Conservation (phyloP, 2,329 filamentous ascomycete species). For the Fusarium musae region DNA sequence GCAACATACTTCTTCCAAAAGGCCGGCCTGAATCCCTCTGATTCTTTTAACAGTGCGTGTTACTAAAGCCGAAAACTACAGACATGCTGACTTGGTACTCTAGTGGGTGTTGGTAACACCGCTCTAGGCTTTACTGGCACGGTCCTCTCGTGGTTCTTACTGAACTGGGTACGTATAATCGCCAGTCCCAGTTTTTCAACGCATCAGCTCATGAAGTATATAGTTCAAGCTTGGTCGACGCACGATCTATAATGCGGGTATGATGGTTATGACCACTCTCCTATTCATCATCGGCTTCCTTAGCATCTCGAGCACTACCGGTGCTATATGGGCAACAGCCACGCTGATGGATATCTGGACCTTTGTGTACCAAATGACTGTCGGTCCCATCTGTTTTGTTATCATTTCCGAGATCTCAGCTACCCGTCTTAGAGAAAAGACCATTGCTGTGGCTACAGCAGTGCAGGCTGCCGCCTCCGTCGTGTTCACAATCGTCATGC, state of each 20-base stretch:
- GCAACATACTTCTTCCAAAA: slow-evolving; percentile 62
- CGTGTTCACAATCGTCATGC: slow-evolving; percentile 45
- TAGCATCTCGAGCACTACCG: slow-evolving; percentile 36
- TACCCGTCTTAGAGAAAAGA: slow-evolving; percentile 54
- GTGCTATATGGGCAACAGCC: slow-evolving; percentile 50
- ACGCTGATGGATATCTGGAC: slow-evolving; percentile 57
- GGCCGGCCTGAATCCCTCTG: slow-evolving; percentile 52
- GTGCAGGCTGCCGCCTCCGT: slow-evolving; percentile 44
- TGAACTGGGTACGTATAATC: background rate
- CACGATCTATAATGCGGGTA: slow-evolving; percentile 53
- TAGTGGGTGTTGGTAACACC: slow-evolving; percentile 53
- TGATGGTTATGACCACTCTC: slow-evolving; percentile 54
- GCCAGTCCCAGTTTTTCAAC: accelerated
- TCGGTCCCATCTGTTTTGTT: slow-evolving; percentile 56
- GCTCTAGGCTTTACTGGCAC: slow-evolving; percentile 56
- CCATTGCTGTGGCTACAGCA: slow-evolving; percentile 53
- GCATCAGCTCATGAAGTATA: background rate
- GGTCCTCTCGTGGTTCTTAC: slow-evolving; percentile 53
- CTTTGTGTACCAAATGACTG: slow-evolving; percentile 54
- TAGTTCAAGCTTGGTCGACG: slow-evolving; percentile 51
- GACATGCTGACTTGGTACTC: slow-evolving; percentile 5
- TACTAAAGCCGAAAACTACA: background rate
- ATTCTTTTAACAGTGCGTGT: slow-evolving; percentile 45
- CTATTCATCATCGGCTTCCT: slow-evolving; percentile 53
- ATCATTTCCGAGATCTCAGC: slow-evolving; percentile 55